These are phyloP conservation scores for Hyaloscypha variabilis DNA, from an alignment of 495 filamentous ascomycete genomes.

Conservation along the genomic window DNA sequence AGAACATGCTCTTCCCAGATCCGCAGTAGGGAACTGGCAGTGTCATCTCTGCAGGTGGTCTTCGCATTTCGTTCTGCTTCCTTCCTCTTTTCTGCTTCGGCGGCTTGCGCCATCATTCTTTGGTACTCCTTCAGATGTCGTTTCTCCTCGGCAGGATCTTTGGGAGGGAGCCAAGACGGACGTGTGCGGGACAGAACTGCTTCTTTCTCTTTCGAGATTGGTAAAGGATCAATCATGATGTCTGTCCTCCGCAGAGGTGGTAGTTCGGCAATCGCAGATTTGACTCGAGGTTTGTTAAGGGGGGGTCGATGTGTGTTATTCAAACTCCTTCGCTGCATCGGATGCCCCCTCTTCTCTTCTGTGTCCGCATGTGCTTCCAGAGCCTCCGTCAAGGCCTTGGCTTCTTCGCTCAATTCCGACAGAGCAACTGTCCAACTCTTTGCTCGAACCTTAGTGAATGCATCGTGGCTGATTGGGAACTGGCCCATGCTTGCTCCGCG, in stretches of 20 bases:
- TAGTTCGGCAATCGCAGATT: constrained; percentile 62
- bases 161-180: constrained; percentile 94
- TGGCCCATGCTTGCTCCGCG: constrained; percentile 32
- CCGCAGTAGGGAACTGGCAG: constrained; percentile 61
- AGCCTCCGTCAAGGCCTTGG: constrained; percentile 85
- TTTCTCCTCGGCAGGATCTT: constrained; percentile 90
- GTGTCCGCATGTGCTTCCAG: constrained; percentile 83
- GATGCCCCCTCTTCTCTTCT: constrained; percentile 45
- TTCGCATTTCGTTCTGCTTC: constrained; percentile 52
- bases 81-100: constrained; percentile 65
- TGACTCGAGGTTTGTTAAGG: constrained; percentile 58
- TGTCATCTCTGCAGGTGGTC: constrained; percentile 65
- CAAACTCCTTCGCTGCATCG: constrained; percentile 36
- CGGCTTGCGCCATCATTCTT: constrained; percentile 83
- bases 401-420: constrained; percentile 81
- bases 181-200: constrained; percentile 87
- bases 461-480: constrained; percentile 31
- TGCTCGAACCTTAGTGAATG: constrained; percentile 52
- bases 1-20: constrained; percentile 90
- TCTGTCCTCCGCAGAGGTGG: constrained; percentile 85
- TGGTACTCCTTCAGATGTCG: constrained; percentile 91
- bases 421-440: constrained; percentile 87
- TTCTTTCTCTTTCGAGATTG: constrained; percentile 95
- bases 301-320: constrained; percentile 46
- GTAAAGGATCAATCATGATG: constrained; percentile 94